Evolutionary conservation across 2,329 filamentous ascomycete species (phyloP).

Genomic region (Xenoacremonium recifei): DNA sequence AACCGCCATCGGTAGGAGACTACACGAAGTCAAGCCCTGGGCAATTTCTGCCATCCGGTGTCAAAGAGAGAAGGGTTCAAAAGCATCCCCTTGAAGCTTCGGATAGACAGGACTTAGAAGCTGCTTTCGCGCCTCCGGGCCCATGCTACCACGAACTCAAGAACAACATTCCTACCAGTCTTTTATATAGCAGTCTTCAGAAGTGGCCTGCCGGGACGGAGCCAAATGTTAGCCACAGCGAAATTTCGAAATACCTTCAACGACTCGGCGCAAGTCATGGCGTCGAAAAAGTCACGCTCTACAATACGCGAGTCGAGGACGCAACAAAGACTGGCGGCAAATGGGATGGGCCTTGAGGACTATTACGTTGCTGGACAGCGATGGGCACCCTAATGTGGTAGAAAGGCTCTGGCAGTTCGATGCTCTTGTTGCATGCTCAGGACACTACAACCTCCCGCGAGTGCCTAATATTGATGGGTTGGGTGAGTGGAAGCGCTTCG

Average conservation of each 20-base stretch:
- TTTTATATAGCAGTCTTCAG: conserved; percentile 40
- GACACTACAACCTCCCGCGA: conserved; percentile 63
- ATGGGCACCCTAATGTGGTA: conserved; percentile 19
- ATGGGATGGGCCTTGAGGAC: conserved; percentile 44
- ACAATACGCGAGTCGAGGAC: conserved; percentile 55
- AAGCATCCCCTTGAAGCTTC: background rate
- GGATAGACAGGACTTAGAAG: conserved; percentile 12
- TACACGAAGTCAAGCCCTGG: background rate
- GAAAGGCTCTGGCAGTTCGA: conserved; percentile 49
- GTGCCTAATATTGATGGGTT: conserved; percentile 60
- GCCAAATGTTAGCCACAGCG: conserved; percentile 54
- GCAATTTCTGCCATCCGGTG: background rate
- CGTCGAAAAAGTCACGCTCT: conserved; percentile 47
- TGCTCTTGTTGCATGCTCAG: conserved; percentile 62
- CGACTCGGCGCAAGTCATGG: conserved; percentile 48
- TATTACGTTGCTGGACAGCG: conserved; percentile 34
- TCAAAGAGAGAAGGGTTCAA: background rate
- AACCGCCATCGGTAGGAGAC: conserved; percentile 27
- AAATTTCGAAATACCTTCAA: conserved; percentile 60
- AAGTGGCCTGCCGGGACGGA: conserved; percentile 57
- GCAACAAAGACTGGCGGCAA: conserved; percentile 40
- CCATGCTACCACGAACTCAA: conserved; percentile 59
- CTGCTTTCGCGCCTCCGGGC: conserved; percentile 14
- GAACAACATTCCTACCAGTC: conserved; percentile 69
- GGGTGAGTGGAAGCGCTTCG: conserved; percentile 50